A percentile compares a stretch with the other conserved stretches of the same genome.
Conservation (phyloP, 2,329 filamentous ascomycete genomes). For the Seiridium cupressi region DNA sequence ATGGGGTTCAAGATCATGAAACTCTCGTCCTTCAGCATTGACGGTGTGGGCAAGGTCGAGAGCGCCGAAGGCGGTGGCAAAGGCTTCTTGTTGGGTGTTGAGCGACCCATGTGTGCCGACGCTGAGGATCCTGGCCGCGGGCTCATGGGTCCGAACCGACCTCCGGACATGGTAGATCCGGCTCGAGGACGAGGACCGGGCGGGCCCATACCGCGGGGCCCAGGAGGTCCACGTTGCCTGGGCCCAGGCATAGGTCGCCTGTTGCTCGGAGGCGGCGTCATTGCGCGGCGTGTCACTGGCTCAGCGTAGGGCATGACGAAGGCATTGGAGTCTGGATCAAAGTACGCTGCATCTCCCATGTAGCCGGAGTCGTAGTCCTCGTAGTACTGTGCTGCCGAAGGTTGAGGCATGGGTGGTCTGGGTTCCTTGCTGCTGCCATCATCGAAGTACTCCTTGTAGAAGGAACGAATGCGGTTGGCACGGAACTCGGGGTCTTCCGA, state of each 20-base stretch:
- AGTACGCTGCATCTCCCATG: slow-evolving; percentile 65
- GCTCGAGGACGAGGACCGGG: slow-evolving; percentile 42
- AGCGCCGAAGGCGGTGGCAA: slow-evolving; percentile 72
- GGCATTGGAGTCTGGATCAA: slow-evolving; percentile 64
- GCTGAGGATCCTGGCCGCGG: slow-evolving; percentile 31
- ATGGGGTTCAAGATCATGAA: slow-evolving; percentile 67
- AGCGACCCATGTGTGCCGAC: slow-evolving; percentile 40
- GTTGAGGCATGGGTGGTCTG: slow-evolving; percentile 20
- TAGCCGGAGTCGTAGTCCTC: slow-evolving; percentile 72
- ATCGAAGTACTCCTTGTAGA: slow-evolving; percentile 99
- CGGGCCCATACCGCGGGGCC: slow-evolving; percentile 22
- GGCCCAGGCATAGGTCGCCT: slow-evolving; percentile 32
- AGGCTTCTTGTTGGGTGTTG: slow-evolving; percentile 37
- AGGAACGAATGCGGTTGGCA: slow-evolving; percentile 94
- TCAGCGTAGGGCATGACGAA: slow-evolving; percentile 84
- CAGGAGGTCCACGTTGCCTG: slow-evolving; percentile 23
- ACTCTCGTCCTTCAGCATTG: slow-evolving; percentile 78
- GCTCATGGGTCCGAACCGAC: slow-evolving; percentile 28
- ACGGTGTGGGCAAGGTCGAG: slow-evolving; percentile 77
- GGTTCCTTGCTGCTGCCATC: slow-evolving; percentile 56
- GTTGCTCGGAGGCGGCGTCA: slow-evolving; percentile 80
- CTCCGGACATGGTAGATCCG: slow-evolving; percentile 44
- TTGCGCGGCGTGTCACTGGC: slow-evolving; percentile 82
- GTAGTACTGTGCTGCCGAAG: slow-evolving; percentile 52
- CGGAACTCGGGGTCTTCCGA: slow-evolving; percentile 90